Base-by-base conservation (phyloP, 306 rosid species). In the Cyamopsis tetragonoloba region DNA sequence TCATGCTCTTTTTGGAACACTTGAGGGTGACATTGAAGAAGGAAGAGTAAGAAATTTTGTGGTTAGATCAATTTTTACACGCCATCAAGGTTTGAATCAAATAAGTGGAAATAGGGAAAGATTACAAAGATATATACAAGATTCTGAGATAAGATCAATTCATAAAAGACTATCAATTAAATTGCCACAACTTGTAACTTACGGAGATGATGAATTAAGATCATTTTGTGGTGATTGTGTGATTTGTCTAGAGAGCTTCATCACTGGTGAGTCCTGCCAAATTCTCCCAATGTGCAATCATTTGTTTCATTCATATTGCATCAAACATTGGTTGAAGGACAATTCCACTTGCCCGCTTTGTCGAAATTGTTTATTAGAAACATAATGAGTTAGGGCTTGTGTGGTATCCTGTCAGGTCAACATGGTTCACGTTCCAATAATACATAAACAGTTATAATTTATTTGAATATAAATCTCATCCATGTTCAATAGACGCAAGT, bases 271-370 rank as follows among this genome's bases (percentile, higher is more conserved):
- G 14, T 27, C 54, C 0, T 68, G 74, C 46, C 65, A 41, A 54
- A 12, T 26, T 54, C 43, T 68, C 2, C 32, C 55, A 14, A 19
- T 14, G 10, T 68, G 74, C 44, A 68, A 68, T 39, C 74, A 54
- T 43, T 10, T 68, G 0, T 68, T 68, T 56, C 74, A 54, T 68
- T 54, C 55, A 39, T 10, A 41, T 9, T 68, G 74, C 55, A 68
- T 54, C 24, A 47, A 27, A 10, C 31, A 15, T 55, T 69, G 56
- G 74, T 39, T 69, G 66, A 42, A 55, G 31, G 46, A 55, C 14
- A 41, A 69, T 55, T 13, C 2, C 44, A 69, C 74, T 38, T 69
- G 74, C 34, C 74, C 74, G 0, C 31, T 69, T 69, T 69, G 74
- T 55, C 30, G 66, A 41, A 56, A 38, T 49, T 68, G 54, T 68